Evolutionary conservation across 768 basidiomycete genomes (phyloP).

Genomic region (Guyanaporus albipodus): DNA sequence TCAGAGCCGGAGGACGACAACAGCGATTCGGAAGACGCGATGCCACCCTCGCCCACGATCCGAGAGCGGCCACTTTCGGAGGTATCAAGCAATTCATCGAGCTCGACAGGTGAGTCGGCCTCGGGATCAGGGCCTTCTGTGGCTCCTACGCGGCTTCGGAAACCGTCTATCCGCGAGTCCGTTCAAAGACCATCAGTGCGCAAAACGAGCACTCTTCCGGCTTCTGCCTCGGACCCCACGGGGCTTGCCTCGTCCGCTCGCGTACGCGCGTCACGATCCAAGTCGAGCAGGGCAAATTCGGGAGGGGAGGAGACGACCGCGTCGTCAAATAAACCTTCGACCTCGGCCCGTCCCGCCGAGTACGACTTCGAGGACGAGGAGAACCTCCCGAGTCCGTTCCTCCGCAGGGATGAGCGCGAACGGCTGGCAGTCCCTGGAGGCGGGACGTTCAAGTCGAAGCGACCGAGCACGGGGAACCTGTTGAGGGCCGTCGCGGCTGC

Average conservation of each 20-base stretch:
- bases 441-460: slow-evolving; percentile 30
- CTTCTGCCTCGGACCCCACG: slow-evolving; percentile 41
- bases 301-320: background rate
- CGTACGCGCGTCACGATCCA: slow-evolving; percentile 13
- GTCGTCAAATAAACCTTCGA: slow-evolving; percentile 16
- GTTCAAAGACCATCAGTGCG: slow-evolving; percentile 29
- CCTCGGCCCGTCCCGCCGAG: slow-evolving; percentile 33
- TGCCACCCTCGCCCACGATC: slow-evolving; percentile 48
- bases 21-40: slow-evolving; percentile 26
- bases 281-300: slow-evolving; percentile 13
- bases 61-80: slow-evolving; percentile 37
- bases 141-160: slow-evolving; percentile 49
- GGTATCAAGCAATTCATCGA: slow-evolving; percentile 23
- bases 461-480: slow-evolving; percentile 49
- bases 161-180: slow-evolving; percentile 52
- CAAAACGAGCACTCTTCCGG: slow-evolving; percentile 23
- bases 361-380: slow-evolving; percentile 78
- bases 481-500: slow-evolving; percentile 59
- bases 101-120: slow-evolving; percentile 23
- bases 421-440: slow-evolving; percentile 6
- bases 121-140: slow-evolving; percentile 18
- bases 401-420: slow-evolving; percentile 53
- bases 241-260: slow-evolving; percentile 25
- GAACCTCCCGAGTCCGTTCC: slow-evolving; percentile 81
- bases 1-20: slow-evolving; percentile 28